Conservation (phyloP, 2,329 filamentous ascomycete species). For the Colletotrichum musicola region DNA sequence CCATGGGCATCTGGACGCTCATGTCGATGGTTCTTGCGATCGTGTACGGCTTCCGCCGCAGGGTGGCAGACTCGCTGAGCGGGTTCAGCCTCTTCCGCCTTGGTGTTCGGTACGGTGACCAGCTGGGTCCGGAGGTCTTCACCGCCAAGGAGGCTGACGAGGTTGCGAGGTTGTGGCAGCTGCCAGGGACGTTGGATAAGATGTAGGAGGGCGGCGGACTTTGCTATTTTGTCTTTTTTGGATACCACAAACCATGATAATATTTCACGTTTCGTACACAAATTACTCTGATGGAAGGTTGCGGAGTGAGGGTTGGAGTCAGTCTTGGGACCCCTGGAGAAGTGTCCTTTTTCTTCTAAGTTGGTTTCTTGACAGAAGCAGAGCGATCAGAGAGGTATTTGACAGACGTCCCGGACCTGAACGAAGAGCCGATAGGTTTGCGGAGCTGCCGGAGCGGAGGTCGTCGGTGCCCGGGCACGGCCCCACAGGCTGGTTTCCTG, state of each 20-base stretch:
- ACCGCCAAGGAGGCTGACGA: constrained; percentile 2
- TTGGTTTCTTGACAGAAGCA: too few species aligned
- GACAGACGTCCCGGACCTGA: too few species aligned
- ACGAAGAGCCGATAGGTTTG: too few species aligned
- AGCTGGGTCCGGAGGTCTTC: background rate
- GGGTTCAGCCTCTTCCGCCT: constrained; percentile 10
- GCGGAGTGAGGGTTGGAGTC: too few species aligned
- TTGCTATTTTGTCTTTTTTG: background rate
- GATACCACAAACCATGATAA: background rate
- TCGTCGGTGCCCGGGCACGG: too few species aligned
- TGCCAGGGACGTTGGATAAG: constrained; percentile 1
- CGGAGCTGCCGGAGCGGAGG: too few species aligned
- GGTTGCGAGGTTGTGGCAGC: background rate
- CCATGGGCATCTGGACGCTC: background rate
- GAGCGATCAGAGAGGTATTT: too few species aligned
- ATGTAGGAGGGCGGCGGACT: background rate
- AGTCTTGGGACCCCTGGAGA: too few species aligned
- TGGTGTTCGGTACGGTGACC: background rate
- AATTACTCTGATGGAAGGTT: too few species aligned
- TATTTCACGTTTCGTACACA: background rate
- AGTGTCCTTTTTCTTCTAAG: too few species aligned
- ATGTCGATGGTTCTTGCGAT: background rate
- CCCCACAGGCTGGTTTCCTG: too few species aligned
- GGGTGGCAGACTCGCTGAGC: constrained; percentile 6
- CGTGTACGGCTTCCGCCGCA: background rate